These are phyloP conservation scores for Austropuccinia psidii DNA, from an alignment of 1,284 basidiomycete species.

Conservation along the genomic window DNA sequence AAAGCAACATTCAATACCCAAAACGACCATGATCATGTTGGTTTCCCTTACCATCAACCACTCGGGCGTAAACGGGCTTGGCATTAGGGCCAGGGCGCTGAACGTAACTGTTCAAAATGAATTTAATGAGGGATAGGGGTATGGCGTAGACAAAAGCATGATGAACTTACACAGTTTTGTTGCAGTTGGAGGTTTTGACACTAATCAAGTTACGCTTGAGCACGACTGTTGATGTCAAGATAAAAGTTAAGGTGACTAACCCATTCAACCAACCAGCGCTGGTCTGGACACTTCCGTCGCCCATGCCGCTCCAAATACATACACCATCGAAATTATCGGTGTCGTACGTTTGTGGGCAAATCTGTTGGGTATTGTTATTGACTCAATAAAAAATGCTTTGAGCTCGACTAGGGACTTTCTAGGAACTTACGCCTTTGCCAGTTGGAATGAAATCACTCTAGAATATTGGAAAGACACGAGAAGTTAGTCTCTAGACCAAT, in stretches of 20 bases:
- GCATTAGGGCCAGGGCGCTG: background rate
- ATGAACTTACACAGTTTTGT: background rate
- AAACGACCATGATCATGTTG: background rate
- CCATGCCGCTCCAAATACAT: background rate
- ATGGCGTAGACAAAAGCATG: background rate
- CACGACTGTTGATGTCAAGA: no score
- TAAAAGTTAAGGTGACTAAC: no score
- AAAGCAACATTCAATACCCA: no score
- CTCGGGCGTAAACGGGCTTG: background rate
- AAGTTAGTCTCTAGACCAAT: no score
- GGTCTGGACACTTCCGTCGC: background rate
- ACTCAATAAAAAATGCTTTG: no score
- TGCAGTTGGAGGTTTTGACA: no score
- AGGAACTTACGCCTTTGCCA: background rate
- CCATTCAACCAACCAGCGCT: background rate
- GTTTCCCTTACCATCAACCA: background rate
- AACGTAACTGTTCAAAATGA: background rate
- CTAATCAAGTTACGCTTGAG: no score
- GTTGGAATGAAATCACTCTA: no score
- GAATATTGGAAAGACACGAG: no score
- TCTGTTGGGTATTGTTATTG: no score
- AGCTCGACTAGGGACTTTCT: no score
- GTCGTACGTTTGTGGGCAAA: background rate
- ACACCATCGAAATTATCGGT: background rate
- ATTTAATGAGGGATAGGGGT: background rate